Evolutionary conservation across 2,329 filamentous ascomycete species (phyloP), one percentile per base, ranked within the genome.

Genomic region (Colletotrichum musicola): DNA sequence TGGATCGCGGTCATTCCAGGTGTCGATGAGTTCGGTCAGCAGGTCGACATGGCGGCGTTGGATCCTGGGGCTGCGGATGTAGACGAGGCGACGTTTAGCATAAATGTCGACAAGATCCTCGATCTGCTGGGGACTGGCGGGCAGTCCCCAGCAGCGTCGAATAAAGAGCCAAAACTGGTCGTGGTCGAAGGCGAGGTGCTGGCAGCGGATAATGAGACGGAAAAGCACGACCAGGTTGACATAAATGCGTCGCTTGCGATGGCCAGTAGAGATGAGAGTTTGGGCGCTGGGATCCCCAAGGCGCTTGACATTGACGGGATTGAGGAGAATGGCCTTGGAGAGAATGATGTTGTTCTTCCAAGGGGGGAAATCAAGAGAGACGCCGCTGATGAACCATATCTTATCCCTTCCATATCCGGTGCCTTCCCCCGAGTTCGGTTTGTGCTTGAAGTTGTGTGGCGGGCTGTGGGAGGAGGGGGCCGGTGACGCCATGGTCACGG

Each of bases 181-280:
- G 14, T 25, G 40, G 20, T 68, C 65, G 22, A 64, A 65, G 20
- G 61, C 56, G 1, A 68, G 50, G 35, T 68, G 61, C 25, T 64
- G 61, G 14, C 54, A 58, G 42, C 16, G 22, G 16, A 16, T 42
- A 4, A 60, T 3, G 16, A 68, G 38, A 16, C 65, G 61, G n/a
- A 68, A 68, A 4, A 68, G 55, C 6, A 68, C n/a, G 30, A 68
- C 49, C 14, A 65, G 65, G 18, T 68, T 68, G n/a, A 51, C 6
- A 10, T 35, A 55, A 20, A 65, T 27, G 55, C 61, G 54, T 6
- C 22, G 47, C 18, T 68, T 63, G 25, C 62, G 62, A 62, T 30
- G 20, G 7, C 14, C 10, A 10, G 6, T 35, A 5, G 30, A 9
- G 3, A 35, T 7, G 30, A 6, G 27, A 22, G 40, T 10, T 22